Percentiles rank a stretch among this genome's conserved stretches.
phyloP scores from a whole-genome alignment of 306 rosid genomes.

The Quercus ilex region DNA sequence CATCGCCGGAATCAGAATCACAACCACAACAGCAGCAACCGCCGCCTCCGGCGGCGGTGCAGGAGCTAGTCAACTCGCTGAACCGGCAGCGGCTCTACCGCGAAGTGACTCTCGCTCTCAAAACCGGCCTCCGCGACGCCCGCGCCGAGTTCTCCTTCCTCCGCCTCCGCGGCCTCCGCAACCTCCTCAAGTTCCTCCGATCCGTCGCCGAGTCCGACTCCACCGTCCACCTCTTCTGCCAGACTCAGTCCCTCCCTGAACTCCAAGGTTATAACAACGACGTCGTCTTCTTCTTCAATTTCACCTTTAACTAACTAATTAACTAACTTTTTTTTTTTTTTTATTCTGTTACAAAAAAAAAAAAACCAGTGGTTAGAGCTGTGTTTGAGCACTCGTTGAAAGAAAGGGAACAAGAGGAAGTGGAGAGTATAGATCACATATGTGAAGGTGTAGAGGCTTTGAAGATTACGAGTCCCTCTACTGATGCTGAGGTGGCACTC shows the following conservation, averaged over 20 bases:
- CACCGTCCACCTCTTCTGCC: slow-evolving; percentile 60
- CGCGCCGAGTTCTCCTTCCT: slow-evolving; percentile 87
- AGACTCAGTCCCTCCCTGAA: slow-evolving; percentile 65
- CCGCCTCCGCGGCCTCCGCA: slow-evolving; percentile 77
- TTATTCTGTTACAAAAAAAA: background rate
- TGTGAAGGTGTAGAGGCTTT: slow-evolving; percentile 75
- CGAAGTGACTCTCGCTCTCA: slow-evolving; percentile 80
- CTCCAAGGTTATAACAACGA: slow-evolving; percentile 56
- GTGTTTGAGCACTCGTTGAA: slow-evolving; percentile 74
- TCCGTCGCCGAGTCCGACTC: slow-evolving; percentile 67
- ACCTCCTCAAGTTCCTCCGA: slow-evolving; percentile 79
- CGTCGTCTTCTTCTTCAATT: background rate
- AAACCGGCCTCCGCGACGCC: slow-evolving; percentile 73
- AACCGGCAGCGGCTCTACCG: slow-evolving; percentile 65
- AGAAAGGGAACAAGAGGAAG: slow-evolving; percentile 52
- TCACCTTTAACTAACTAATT: background rate
- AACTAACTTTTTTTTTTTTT: background rate
- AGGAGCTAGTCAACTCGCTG: slow-evolving; percentile 58
- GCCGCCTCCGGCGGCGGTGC: slow-evolving; percentile 13
- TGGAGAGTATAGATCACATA: slow-evolving; percentile 59
- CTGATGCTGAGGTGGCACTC: slow-evolving; percentile 58
- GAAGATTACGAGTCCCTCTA: slow-evolving; percentile 69
- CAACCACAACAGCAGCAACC: slow-evolving; percentile 5
- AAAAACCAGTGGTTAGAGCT: slow-evolving; percentile 68
- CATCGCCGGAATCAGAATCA: slow-evolving; percentile 30